phyloP scores from a whole-genome alignment of 2,329 filamentous ascomycete genomes.

The Lasiodiplodia theobromae region DNA sequence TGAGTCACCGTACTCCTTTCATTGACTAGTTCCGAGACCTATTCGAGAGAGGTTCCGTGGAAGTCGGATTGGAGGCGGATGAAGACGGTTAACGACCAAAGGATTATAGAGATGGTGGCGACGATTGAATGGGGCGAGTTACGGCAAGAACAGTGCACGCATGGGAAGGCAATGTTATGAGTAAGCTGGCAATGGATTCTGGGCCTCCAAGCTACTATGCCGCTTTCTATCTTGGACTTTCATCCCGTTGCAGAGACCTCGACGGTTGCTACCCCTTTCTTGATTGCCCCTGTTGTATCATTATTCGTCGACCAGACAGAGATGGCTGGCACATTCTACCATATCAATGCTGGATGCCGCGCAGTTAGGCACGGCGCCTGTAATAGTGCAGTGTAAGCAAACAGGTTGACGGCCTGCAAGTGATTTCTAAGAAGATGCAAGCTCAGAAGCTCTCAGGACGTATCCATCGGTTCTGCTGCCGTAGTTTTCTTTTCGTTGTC shows the following conservation, averaged over 20 bases:
- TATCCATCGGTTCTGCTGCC: conserved; percentile 23
- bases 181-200: neutral
- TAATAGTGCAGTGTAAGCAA: neutral
- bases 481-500: conserved; percentile 6
- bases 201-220: neutral
- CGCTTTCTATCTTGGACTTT: neutral
- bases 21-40: neutral
- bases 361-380: neutral
- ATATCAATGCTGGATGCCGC: neutral
- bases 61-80: neutral
- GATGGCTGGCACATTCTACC: neutral
- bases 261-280: neutral
- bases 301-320: neutral
- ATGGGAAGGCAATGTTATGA: neutral
- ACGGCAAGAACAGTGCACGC: neutral
- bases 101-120: neutral
- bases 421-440: neutral
- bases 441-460: conserved; percentile 4
- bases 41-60: neutral
- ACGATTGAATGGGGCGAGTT: neutral
- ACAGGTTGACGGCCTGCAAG: neutral
- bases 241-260: neutral
- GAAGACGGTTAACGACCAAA: neutral
- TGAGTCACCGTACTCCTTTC: neutral
- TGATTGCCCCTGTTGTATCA: neutral